phyloP scores from a whole-genome alignment of 208 protist species.

The Naegleria gruberi region DNA sequence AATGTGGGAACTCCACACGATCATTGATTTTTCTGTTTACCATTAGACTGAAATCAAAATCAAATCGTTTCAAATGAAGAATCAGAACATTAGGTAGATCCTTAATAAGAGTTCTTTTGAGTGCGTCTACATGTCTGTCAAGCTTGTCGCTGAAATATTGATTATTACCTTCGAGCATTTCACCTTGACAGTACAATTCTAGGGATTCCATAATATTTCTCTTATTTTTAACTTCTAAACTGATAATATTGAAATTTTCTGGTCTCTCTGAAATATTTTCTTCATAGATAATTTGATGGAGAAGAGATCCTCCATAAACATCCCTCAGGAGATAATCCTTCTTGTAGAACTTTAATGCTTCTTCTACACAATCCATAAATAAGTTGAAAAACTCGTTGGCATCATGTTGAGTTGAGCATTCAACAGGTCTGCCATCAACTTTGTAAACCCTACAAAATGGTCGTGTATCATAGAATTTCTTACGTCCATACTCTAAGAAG shows the following conservation, averaged over 20 bases:
- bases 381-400: constrained; percentile 66
- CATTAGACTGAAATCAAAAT: constrained; percentile 69
- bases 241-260: constrained; percentile 51
- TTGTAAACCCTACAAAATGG: constrained; percentile 44
- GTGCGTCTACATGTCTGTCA: constrained; percentile 44
- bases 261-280: constrained; percentile 38
- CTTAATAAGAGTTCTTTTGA: constrained; percentile 48
- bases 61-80: constrained; percentile 71
- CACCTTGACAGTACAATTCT: constrained; percentile 52
- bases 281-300: constrained; percentile 46
- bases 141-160: constrained; percentile 57
- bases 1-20: constrained; percentile 49
- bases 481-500: constrained; percentile 49
- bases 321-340: constrained; percentile 36
- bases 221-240: constrained; percentile 64
- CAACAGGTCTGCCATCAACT: neutral
- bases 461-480: constrained; percentile 44
- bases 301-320: constrained; percentile 44
- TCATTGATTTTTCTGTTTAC: constrained; percentile 66
- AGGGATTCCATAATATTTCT: constrained; percentile 53
- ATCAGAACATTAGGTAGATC: constrained; percentile 59
- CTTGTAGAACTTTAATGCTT: constrained; percentile 33
- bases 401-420: constrained; percentile 48
- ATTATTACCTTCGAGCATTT: constrained; percentile 68
- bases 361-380: constrained; percentile 59